These are phyloP conservation scores for Myrmaecium sp. DNA, from an alignment of 2,329 filamentous ascomycete genomes.

Conservation along the genomic window DNA sequence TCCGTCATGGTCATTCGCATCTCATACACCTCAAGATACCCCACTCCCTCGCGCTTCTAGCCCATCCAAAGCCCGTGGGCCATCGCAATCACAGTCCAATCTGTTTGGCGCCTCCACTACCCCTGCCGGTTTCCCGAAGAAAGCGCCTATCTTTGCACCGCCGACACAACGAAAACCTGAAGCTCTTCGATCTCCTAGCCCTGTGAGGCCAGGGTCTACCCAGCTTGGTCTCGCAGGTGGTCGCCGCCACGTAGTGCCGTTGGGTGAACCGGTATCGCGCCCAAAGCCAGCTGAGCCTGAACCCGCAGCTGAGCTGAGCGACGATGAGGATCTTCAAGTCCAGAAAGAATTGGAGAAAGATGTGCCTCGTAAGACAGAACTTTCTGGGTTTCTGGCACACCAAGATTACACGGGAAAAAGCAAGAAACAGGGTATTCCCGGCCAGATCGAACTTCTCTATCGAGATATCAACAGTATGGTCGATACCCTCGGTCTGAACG, in stretches of 20 bases:
- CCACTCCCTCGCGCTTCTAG: conserved; percentile 17
- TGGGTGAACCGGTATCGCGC: conserved; percentile 9
- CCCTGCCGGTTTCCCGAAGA: conserved; percentile 19
- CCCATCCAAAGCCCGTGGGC: conserved; percentile 13
- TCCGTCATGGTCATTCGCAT: no score
- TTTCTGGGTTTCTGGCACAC: conserved; percentile 51
- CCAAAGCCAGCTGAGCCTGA: conserved; percentile 21
- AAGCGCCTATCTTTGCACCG: conserved; percentile 39
- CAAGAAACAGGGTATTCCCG: conserved; percentile 25
- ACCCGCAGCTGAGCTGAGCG: conserved; percentile 18
- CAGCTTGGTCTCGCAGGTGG: no score
- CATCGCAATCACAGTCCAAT: conserved; percentile 8
- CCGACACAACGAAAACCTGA: conserved; percentile 25
- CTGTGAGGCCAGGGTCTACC: conserved; percentile 41
- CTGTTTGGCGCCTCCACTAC: conserved; percentile 8
- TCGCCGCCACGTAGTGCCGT: conserved; percentile 39
- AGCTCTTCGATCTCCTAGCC: conserved; percentile 59
- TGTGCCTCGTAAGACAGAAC: conserved; percentile 40
- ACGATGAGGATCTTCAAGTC: conserved; percentile 51
- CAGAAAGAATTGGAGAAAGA: conserved; percentile 45
- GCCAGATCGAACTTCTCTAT: conserved; percentile 39
- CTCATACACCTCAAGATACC: no score
- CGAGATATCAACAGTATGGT: conserved; percentile 88
- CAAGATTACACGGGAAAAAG: conserved; percentile 26
- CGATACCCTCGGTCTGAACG: conserved; percentile 77